A percentile compares a stretch with the other conserved stretches of the same genome.
Evolutionary conservation across 192 early-diverging fungal species (phyloP).

Genomic region (Rhizophlyctis rosea): DNA sequence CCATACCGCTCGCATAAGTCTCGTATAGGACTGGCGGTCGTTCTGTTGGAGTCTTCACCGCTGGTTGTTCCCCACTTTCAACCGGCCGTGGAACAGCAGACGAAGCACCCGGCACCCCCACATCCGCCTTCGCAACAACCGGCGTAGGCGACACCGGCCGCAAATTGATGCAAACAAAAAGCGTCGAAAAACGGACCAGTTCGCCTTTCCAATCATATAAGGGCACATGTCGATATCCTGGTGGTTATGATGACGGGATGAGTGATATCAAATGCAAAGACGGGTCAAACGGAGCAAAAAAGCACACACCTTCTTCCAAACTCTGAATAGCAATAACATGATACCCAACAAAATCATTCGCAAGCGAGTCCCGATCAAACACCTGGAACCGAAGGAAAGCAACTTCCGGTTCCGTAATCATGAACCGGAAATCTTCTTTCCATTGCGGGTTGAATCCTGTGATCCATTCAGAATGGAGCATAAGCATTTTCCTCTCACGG

Average conservation of each 20-base stretch:
- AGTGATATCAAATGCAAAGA: not conserved
- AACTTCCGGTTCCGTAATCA: constrained; percentile 33
- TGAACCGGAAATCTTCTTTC: constrained; percentile 48
- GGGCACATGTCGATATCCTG: constrained; percentile 68
- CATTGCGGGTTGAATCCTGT: constrained; percentile 53
- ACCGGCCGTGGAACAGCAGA: no score
- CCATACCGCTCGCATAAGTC: no score
- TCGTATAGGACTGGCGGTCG: no score
- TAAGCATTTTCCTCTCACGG: no score
- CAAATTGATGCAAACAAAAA: constrained; percentile 52
- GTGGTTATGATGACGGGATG: not conserved
- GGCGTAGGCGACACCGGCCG: no score
- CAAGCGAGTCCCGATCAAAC: constrained; percentile 29
- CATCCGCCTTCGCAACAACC: no score
- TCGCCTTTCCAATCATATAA: constrained; percentile 63
- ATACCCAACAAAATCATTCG: constrained; percentile 40
- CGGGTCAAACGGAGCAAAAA: not conserved
- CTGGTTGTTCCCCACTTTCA: no score
- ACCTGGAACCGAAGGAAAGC: constrained; percentile 49
- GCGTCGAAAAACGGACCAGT: constrained; percentile 58
- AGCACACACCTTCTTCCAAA: constrained; percentile 37
- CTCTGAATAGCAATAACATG: constrained; percentile 36
- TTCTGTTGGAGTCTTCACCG: no score
- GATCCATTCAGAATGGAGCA: no score
- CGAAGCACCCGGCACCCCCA: no score